Percentiles rank a stretch among this genome's conserved stretches.
Evolutionary conservation across 164 flowering plant species (phyloP).

Genomic region (Taxillus chinensis): DNA sequence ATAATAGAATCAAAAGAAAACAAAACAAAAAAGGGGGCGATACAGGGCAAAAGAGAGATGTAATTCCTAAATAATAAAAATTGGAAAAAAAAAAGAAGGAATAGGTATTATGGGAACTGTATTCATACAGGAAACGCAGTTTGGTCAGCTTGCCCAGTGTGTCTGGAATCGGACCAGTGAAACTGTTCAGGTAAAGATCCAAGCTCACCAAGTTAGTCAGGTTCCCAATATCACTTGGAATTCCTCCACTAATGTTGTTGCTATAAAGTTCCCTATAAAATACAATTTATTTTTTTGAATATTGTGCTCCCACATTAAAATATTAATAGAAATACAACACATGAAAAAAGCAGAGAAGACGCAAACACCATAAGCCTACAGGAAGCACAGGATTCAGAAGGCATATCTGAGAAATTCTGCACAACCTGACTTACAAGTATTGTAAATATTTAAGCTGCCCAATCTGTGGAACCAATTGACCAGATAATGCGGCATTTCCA

Average conservation of each 20-base stretch:
- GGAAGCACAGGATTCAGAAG: neutral
- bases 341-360: neutral
- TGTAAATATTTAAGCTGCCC: slow-evolving; percentile 77
- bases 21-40: neutral
- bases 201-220: slow-evolving; percentile 3
- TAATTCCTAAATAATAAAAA: neutral
- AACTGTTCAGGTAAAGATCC: slow-evolving; percentile 3
- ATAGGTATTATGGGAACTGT: neutral
- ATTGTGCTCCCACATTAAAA: neutral
- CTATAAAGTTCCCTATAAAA: neutral
- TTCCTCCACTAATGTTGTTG: neutral
- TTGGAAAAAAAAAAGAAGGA: too few relatives aligned
- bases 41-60: neutral
- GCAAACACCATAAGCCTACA: neutral
- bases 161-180: neutral
- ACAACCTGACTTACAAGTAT: slow-evolving; percentile 58
- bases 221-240: neutral
- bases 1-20: neutral
- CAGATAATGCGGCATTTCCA: slow-evolving; percentile 88
- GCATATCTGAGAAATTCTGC: neutral
- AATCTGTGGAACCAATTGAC: slow-evolving; percentile 75
- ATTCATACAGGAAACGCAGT: slow-evolving; percentile 3
- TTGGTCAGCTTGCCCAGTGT: neutral
- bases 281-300: neutral
- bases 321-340: neutral